A percentile compares a stretch with the other conserved stretches of the same genome.
Evolutionary conservation across 176 grass and related monocot genomes (phyloP).

Genomic region (Metroxylon sagu): DNA sequence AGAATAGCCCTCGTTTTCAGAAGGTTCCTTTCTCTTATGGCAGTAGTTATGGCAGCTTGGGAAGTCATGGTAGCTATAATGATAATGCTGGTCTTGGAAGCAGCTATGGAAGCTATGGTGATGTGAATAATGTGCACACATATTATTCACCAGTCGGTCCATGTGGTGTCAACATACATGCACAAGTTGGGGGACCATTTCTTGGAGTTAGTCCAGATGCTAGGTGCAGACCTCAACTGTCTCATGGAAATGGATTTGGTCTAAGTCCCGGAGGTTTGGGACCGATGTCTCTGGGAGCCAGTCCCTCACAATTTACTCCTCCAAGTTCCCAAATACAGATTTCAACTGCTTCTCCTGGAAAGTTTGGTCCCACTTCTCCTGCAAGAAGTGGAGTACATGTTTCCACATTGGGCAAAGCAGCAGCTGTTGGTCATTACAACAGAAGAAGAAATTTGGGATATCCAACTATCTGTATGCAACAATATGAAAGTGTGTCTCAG

Average conservation of each 20-base stretch:
- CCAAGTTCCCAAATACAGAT: conserved; percentile 68
- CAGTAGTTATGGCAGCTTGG: conserved; percentile 80
- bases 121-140: conserved; percentile 39
- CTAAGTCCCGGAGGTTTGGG: conserved; percentile 70
- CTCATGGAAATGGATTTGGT: conserved; percentile 57
- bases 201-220: conserved; percentile 82
- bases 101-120: conserved; percentile 86
- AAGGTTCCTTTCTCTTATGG: conserved; percentile 73
- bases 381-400: conserved; percentile 43
- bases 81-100: conserved; percentile 55
- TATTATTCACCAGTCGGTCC: conserved; percentile 64
- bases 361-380: conserved; percentile 63
- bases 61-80: conserved; percentile 75
- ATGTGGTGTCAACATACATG: conserved; percentile 63
- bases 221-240: conserved; percentile 56
- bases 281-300: conserved; percentile 76
- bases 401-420: conserved; percentile 64
- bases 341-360: conserved; percentile 36
- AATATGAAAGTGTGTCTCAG: conserved; percentile 57
- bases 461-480: conserved; percentile 57
- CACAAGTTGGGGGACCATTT: conserved; percentile 69
- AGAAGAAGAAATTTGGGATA: conserved; percentile 56
- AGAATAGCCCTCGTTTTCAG: conserved; percentile 43
- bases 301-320: conserved; percentile 91
- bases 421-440: conserved; percentile 72